Base-by-base conservation (phyloP, 257 asterid species). In the Thymus mandschuricus region DNA sequence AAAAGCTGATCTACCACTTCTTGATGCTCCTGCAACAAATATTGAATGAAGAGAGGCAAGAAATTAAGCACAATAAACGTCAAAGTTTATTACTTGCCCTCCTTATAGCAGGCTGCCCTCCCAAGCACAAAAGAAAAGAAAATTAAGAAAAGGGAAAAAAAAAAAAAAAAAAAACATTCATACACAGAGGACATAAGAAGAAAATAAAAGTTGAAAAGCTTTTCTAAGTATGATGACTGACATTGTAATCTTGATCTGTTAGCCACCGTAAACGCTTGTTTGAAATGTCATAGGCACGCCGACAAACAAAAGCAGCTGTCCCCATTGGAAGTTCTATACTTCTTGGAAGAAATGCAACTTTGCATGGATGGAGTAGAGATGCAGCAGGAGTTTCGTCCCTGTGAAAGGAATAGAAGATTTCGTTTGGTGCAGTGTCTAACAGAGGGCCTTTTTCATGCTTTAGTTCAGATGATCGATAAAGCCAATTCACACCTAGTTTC, bases 261-360 rank as follows among this genome's bases (percentile, higher is more conserved):
- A 90, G 86, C 96, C 96, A 92, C 96, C 98, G 85, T 69, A 82
- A 68, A 68, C 82, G 70, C 82, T 82, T 80, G 74, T 79, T 85
- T 69, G 38, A 72, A 40, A 78, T 75, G 80, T 92, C 98, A 63
- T 88, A 92, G 72, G 81, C 91, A 21, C 96, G 92, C 43, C 97
- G 88, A 77, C 97, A 90, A 76, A 90, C 86, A 84, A 86, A 92
- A 68, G 96, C 84, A 60, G 95, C 86, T 77, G 81, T 78, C 83
- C 91, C 87, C 12, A 81, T 33, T 15, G 96, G 96, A 80, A 90
- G 96, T 80, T 85, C 96, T 71, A 74, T 85, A 31, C 95, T 95
- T 80, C 81, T 80, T 54, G 96, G 92, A 75, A 92, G 98, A 84
- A 90, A 90, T 72, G 98, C 96, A 84, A 92, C 98, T 87, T 86